These are phyloP conservation scores for Naganishia sp. DNA, from an alignment of 1,284 basidiomycete genomes.

Conservation along the genomic window DNA sequence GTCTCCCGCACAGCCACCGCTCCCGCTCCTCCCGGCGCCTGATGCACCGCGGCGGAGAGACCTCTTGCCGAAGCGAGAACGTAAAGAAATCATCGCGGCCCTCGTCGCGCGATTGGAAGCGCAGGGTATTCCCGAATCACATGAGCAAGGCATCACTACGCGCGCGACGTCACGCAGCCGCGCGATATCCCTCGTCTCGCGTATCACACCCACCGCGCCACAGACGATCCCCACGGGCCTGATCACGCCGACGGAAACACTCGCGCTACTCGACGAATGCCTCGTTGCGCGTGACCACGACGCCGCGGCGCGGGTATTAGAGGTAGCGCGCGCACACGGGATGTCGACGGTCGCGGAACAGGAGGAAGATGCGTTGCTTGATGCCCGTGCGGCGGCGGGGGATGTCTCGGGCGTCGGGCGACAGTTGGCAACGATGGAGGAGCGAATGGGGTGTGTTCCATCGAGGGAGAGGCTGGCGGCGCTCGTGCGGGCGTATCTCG, in stretches of 20 bases:
- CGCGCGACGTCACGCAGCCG: background rate
- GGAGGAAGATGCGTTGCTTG: background rate
- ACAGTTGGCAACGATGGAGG: constrained; percentile 11
- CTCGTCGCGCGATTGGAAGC: background rate
- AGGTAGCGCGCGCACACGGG: constrained; percentile 33
- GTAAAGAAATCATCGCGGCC: constrained; percentile 1
- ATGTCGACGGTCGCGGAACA: background rate
- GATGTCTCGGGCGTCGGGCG: constrained; percentile 11
- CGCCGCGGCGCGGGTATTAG: constrained; percentile 35
- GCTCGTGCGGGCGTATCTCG: constrained; percentile 41
- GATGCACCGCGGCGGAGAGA: background rate
- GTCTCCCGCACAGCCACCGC: background rate
- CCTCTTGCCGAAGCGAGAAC: background rate
- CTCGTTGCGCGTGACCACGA: constrained; percentile 33
- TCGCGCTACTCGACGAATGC: constrained; percentile 45
- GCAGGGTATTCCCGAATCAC: background rate
- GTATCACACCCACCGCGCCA: constrained; percentile 4
- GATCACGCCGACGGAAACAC: constrained; percentile 43
- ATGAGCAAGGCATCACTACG: background rate
- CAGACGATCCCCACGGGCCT: constrained; percentile 41
- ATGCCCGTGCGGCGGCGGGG: constrained; percentile 4
- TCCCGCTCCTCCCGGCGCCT: background rate
- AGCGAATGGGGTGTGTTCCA: constrained; percentile 32
- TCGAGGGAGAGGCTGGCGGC: constrained; percentile 40
- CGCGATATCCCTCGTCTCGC: background rate